These are phyloP conservation scores for Lathyrus oleraceus DNA, from an alignment of 306 rosid species.

Conservation along the genomic window DNA sequence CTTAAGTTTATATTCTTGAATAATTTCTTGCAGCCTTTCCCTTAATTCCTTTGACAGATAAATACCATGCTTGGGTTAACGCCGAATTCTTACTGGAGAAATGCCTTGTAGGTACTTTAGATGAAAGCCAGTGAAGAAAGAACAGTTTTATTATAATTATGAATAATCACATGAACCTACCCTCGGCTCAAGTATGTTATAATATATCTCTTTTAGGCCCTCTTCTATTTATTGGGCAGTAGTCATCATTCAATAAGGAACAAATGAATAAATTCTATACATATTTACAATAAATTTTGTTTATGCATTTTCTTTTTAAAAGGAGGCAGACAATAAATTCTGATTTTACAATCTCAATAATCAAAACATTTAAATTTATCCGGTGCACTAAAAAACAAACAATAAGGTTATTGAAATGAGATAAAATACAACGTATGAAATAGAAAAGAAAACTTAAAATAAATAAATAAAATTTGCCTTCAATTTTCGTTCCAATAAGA, in stretches of 20 bases:
- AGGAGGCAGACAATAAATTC: too few species aligned
- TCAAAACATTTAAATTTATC: too few species aligned
- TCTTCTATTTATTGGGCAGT: constrained; percentile 21
- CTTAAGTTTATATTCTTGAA: neutral
- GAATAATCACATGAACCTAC: constrained; percentile 20
- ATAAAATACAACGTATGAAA: too few species aligned
- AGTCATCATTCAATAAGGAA: constrained; percentile 25
- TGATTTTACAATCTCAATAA: too few species aligned
- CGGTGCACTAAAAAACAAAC: too few species aligned
- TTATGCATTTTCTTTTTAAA: too few species aligned
- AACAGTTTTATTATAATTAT: constrained; percentile 6
- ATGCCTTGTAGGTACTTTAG: constrained; percentile 80
- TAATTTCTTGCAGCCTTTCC: constrained; percentile 30
- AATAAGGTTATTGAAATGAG: too few species aligned
- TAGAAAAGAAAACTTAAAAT: too few species aligned
- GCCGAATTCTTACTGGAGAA: constrained; percentile 84
- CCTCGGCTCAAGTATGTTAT: constrained; percentile 17
- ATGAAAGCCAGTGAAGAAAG: constrained; percentile 50
- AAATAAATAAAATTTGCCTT: too few species aligned
- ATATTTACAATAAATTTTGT: too few species aligned
- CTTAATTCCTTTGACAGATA: constrained; percentile 62
- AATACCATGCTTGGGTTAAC: constrained; percentile 95
- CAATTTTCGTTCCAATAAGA: too few species aligned
- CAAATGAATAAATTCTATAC: constrained; percentile 32
- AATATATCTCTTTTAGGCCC: constrained; percentile 29